Conservation (phyloP, 345 rosid genomes). For the Sonneratia caseolaris region DNA sequence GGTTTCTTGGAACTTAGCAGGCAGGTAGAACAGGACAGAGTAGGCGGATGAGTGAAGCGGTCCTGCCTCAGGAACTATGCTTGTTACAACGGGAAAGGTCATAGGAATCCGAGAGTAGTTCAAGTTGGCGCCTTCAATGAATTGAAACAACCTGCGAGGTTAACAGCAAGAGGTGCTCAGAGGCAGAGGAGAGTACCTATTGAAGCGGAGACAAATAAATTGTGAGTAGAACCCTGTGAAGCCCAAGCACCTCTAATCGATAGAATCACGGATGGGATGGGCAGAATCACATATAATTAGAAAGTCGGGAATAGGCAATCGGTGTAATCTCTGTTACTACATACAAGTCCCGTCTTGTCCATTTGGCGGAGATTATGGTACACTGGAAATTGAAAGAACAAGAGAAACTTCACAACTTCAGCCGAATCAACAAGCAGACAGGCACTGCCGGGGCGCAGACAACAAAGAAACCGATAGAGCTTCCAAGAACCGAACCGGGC, state of each 20-base stretch:
- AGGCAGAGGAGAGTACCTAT: too few species aligned
- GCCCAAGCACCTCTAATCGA: too few species aligned
- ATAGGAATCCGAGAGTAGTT: conserved; percentile 50
- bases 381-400: too few species aligned
- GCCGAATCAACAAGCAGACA: background rate
- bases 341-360: background rate
- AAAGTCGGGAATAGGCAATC: too few species aligned
- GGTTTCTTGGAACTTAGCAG: conserved; percentile 38
- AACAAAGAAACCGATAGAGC: too few species aligned
- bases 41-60: conserved; percentile 53
- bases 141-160: conserved; percentile 48
- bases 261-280: too few species aligned
- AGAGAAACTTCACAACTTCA: too few species aligned
- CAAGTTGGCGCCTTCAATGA: conserved; percentile 57
- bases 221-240: too few species aligned
- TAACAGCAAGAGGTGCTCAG: background rate
- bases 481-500: background rate
- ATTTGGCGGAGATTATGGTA: too few species aligned
- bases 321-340: background rate
- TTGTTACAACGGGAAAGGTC: conserved; percentile 55
- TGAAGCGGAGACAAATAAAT: too few species aligned
- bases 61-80: conserved; percentile 55
- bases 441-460: too few species aligned
- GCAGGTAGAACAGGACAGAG: conserved; percentile 41
- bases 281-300: too few species aligned